Evolutionary conservation across 1,139 yeast species (phyloP).

Genomic region (Arxiozyma bovina): DNA sequence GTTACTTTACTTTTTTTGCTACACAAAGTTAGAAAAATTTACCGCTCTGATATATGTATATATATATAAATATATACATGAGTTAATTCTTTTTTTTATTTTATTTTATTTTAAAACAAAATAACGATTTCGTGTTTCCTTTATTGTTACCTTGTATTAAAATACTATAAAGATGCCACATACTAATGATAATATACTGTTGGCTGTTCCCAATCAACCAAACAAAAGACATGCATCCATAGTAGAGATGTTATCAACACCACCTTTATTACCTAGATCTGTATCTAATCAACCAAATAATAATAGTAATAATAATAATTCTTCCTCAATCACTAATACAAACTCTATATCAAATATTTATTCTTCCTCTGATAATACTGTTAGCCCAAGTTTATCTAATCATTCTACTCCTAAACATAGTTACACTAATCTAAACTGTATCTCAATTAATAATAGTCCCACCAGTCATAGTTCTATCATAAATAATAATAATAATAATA

Average conservation of each 20-base stretch:
- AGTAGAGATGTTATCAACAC: conserved; percentile 74
- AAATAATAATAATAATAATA: background rate
- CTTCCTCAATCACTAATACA: background rate
- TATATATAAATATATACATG: background rate
- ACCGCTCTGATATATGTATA: background rate
- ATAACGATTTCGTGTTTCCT: background rate
- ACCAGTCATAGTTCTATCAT: background rate
- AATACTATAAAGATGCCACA: conserved; percentile 5
- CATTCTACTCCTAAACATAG: background rate
- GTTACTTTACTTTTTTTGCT: too few relatives aligned
- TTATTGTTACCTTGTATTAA: background rate
- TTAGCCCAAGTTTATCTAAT: background rate
- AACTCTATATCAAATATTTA: background rate
- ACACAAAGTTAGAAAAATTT: background rate
- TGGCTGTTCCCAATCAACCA: conserved; percentile 4
- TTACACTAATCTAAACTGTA: background rate
- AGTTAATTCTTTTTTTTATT: too few relatives aligned
- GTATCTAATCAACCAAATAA: background rate
- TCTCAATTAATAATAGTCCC: background rate
- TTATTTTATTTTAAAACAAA: too few relatives aligned
- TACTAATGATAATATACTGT: conserved; percentile 8
- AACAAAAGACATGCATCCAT: conserved; percentile 56
- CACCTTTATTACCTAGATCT: conserved; percentile 46
- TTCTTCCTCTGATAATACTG: conserved; percentile 1
- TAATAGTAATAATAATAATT: background rate